Evolutionary conservation across 257 asterid species (phyloP), one percentile per base, ranked within the genome.

Genomic region (Thymus quinquecostatus): DNA sequence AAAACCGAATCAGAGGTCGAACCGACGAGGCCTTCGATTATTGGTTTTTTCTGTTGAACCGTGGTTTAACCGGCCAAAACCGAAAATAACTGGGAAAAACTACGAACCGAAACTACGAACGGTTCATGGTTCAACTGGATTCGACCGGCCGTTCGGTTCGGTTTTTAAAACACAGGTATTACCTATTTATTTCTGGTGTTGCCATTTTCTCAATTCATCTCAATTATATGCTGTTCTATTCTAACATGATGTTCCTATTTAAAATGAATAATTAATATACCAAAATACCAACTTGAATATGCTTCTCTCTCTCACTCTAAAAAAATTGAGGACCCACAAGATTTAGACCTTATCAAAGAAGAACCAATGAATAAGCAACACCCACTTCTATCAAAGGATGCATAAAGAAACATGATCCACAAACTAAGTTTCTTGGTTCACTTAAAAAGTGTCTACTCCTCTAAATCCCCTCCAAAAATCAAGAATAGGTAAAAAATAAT

Each of bases 301-400:
- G 21, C 21, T 21, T 21, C 21, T 21, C 21, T 21, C 21, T 21
- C 21, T 21, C 21, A 21, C 21, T 27, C 41, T 33, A 12, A 58
- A 21, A 38, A 2, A 60, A 33, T 14, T 14, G 53, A 7, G 82
- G 88, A 78, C 69, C 92, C 84, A 76, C 80, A 49, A 71, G 72
- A 78, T 49, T 49, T 60, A 81, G 76, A 78, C 82, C 90, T 91
- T 91, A 89, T 87, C 96, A 51, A 50, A 50, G 60, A 75, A 44
- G 61, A 77, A 79, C 97, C 96, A 91, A 91, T 89, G 77, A 83
- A 65, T 58, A 49, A 29, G 61, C 59, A 13, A 33, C 57, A 57
- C 28, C 57, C 13, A 67, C 27, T 47, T 50, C 53, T 45, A 55
- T 43, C 75, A 48, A 62, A 45, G 56, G 75, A 82, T 72, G 73